Conservation (phyloP, 2,329 filamentous ascomycete species). For the Leptographium flavum region DNA sequence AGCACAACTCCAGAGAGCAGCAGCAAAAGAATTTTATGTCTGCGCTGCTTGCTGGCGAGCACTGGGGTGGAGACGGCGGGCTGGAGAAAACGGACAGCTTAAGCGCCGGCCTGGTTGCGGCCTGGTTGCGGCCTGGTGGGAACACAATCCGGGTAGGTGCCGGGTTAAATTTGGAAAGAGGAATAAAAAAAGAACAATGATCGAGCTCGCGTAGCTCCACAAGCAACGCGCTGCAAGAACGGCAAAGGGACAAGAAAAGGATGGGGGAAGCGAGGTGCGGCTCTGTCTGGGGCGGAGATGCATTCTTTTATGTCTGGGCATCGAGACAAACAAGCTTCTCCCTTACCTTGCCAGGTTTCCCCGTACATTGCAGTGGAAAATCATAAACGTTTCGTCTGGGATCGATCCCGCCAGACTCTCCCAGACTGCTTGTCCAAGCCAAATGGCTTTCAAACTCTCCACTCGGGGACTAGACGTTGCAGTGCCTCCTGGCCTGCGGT, state of each 20-base stretch:
- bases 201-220: not conserved
- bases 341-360: too few relatives aligned
- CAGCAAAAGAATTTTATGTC: not conserved
- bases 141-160: not conserved
- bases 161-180: not conserved
- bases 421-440: too few relatives aligned
- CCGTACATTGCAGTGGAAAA: too few relatives aligned
- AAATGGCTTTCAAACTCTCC: too few relatives aligned
- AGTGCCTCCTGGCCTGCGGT: too few relatives aligned
- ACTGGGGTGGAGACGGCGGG: not conserved
- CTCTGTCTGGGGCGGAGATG: too few relatives aligned
- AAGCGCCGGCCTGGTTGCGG: slow-evolving; percentile 5
- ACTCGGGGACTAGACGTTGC: too few relatives aligned
- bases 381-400: too few relatives aligned
- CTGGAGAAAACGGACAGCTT: not conserved
- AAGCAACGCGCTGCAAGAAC: not conserved
- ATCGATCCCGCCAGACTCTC: too few relatives aligned
- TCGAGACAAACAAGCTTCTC: too few relatives aligned
- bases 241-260: not conserved
- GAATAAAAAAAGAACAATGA: not conserved
- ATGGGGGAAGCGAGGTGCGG: not conserved
- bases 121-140: not conserved
- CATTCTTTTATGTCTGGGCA: too few relatives aligned
- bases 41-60: too few relatives aligned
- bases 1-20: not conserved